phyloP scores from a whole-genome alignment of 345 rosid genomes.

The Citrus cavaleriei region DNA sequence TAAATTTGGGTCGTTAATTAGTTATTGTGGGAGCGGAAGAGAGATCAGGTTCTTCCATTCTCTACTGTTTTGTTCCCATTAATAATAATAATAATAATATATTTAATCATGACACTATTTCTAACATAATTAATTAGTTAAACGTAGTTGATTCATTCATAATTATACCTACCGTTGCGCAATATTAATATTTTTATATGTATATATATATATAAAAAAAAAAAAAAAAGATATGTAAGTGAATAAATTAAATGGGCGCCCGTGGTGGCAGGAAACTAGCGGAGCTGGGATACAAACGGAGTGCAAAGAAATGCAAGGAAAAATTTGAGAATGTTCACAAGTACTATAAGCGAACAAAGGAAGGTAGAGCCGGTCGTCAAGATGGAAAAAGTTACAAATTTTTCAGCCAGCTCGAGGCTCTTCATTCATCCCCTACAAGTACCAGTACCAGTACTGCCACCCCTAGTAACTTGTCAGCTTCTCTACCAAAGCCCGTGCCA shows the following conservation, averaged over 20 bases:
- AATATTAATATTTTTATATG: background rate
- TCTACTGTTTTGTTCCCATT: background rate
- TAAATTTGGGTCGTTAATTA: background rate
- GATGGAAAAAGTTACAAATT: constrained; percentile 85
- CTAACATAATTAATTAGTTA: too few relatives aligned
- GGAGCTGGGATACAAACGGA: constrained; percentile 74
- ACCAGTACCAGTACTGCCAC: constrained; percentile 16
- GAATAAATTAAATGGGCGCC: background rate
- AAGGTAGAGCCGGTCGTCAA: constrained; percentile 77
- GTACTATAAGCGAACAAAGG: constrained; percentile 89
- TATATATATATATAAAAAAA: too few relatives aligned
- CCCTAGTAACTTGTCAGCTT: constrained; percentile 10
- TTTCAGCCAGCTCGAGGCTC: constrained; percentile 80
- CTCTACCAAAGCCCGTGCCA: constrained; percentile 11
- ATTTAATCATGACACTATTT: background rate
- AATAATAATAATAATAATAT: background rate
- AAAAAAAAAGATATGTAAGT: too few relatives aligned
- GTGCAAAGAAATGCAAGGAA: constrained; percentile 87
- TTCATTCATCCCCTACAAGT: constrained; percentile 34
- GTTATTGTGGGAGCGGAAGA: background rate
- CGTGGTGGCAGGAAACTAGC: constrained; percentile 60
- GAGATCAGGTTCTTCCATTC: background rate
- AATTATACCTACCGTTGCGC: background rate
- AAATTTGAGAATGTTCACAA: constrained; percentile 95
- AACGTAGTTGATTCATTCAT: too few relatives aligned